Conservation (phyloP, 2,329 filamentous ascomycete genomes). For the Dryadomyces quercivorus region DNA sequence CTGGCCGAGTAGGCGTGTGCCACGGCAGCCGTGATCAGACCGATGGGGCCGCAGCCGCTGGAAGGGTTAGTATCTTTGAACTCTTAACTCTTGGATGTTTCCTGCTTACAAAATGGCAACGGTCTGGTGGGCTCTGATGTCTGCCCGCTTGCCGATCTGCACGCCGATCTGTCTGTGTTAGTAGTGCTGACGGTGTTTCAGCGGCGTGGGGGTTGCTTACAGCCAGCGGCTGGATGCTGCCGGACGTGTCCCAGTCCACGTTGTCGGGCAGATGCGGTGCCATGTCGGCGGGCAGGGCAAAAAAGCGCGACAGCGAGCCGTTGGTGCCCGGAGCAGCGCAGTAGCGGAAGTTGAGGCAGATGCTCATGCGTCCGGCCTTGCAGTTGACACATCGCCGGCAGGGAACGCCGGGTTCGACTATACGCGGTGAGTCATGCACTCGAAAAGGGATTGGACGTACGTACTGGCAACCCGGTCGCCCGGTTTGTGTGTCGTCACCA, state of each 20-base stretch:
- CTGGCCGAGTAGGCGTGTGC: conserved; percentile 70
- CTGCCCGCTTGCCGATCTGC: conserved; percentile 61
- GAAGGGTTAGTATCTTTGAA: not conserved
- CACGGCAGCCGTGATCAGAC: conserved; percentile 76
- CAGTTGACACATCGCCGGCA: conserved; percentile 71
- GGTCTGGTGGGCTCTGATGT: conserved; percentile 57
- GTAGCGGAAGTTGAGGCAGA: conserved; percentile 82
- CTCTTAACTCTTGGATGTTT: not conserved
- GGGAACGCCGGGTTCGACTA: conserved; percentile 71
- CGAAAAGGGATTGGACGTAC: not conserved
- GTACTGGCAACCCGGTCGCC: conserved; percentile 63
- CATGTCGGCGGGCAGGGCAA: conserved; percentile 71
- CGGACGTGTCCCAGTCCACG: conserved; percentile 73
- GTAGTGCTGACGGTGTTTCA: too few species aligned
- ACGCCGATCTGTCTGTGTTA: conserved; percentile 43
- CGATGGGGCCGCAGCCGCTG: conserved; percentile 67
- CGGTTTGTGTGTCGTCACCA: conserved; percentile 47
- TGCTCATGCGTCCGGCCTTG: conserved; percentile 75
- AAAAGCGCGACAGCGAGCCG: conserved; percentile 81
- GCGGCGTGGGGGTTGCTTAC: not conserved
- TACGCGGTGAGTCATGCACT: not conserved
- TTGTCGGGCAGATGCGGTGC: conserved; percentile 77
- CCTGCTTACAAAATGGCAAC: conserved; percentile 55
- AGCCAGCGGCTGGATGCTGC: conserved; percentile 75
- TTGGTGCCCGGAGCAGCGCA: conserved; percentile 85